Base-by-base conservation (phyloP, 2,329 filamentous ascomycete genomes). In the Alternaria viburni region DNA sequence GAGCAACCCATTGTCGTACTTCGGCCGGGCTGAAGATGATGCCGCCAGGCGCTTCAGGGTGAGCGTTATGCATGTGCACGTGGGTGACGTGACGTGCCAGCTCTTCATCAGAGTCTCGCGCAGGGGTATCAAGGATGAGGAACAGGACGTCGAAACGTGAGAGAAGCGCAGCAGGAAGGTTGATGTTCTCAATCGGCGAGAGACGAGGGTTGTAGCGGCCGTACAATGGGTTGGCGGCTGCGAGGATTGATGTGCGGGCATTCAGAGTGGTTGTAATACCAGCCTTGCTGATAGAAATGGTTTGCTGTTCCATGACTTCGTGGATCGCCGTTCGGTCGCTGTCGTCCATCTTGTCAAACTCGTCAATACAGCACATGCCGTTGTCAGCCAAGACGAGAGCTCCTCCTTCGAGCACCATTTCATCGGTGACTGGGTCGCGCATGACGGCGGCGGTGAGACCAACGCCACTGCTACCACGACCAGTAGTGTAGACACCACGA, bases 91-190 rank as follows among this genome's bases (percentile, higher is more conserved):
- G 96, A 81, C 92, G 93, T 66, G 96, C 96, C 21, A 99, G 88
- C 81, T 97, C 93, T 76, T 96, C 93, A 76, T 99, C 96, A 0
- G 88, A 87, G 71, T 99, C 96, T 67, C 93, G 91, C 17, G 90
- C 90, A 3, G 96, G 95, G 41, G 93, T 97, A 83, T 99, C 96
- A 62, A 99, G 91, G 74, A 99, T 94, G 50, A 99, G 86, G 86
- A 98, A 99, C 70, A 99, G 88, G 70, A 99, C 87, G 80, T 99
- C 96, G 82, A 99, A 99, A 88, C 96, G 93, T 63, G 95, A 97
- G 58, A 99, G 88, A 19, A 99, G 88, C 19, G 96, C 96, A 17
- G 96, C 96, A n/a, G 96, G 96, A 44, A 99, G 89, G 81, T 99
- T 99, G 83, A 99, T 99, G 81, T 99, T 99, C 81, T 99, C 96